These are phyloP conservation scores for Coemansia pectinata DNA, from an alignment of 192 early-diverging fungal genomes.

Conservation along the genomic window DNA sequence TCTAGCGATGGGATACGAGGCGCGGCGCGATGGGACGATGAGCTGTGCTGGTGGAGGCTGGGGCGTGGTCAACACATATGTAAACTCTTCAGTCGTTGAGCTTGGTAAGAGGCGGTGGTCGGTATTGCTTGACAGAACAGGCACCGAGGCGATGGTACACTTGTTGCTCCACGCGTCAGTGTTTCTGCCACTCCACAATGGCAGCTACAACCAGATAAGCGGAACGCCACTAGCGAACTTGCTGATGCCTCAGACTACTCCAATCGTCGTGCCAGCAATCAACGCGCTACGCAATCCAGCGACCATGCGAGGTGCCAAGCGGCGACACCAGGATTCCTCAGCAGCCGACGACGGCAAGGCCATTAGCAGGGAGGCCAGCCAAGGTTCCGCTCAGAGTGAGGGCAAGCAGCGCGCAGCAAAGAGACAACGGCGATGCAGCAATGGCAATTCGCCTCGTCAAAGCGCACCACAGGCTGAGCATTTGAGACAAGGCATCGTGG, in stretches of 20 bases:
- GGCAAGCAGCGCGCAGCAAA: not conserved
- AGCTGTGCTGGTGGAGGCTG: conserved; percentile 30
- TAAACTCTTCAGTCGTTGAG: conserved; percentile 49
- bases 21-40: conserved; percentile 20
- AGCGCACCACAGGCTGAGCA: not conserved
- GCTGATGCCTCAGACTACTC: conserved; percentile 4
- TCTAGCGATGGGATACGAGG: conserved; percentile 32
- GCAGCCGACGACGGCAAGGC: not conserved
- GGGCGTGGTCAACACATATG: conserved; percentile 19
- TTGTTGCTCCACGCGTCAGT: conserved; percentile 33
- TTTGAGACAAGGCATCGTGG: not conserved
- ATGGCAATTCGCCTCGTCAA: not conserved
- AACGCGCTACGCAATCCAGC: not conserved
- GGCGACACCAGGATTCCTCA: conserved; percentile 1
- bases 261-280: conserved; percentile 9
- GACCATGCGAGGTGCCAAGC: conserved; percentile 2
- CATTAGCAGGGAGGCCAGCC: not conserved
- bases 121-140: conserved; percentile 26
- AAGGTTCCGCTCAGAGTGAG: not conserved
- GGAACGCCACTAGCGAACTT: conserved; percentile 23
- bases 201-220: conserved; percentile 38
- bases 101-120: conserved; percentile 29
- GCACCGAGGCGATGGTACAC: conserved; percentile 32
- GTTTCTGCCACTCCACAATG: conserved; percentile 37
- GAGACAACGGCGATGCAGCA: not conserved